These are phyloP conservation scores for Dactylella cylindrospora DNA, from an alignment of 2,329 filamentous ascomycete genomes.

Conservation along the genomic window DNA sequence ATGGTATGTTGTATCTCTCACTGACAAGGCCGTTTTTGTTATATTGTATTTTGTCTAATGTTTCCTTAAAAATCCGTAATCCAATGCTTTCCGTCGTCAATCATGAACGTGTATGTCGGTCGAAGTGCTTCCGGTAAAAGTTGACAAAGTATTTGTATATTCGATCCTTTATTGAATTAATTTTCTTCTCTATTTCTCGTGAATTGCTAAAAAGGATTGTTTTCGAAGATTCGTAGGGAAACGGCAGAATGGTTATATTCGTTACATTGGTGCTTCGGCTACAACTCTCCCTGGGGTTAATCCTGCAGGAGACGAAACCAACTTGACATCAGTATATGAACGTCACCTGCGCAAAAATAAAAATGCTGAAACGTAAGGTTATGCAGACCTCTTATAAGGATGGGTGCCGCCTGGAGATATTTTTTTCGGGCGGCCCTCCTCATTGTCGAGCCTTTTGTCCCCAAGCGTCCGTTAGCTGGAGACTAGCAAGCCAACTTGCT, in stretches of 20 bases:
- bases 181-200: too few relatives aligned
- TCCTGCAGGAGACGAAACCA: slow-evolving; percentile 43
- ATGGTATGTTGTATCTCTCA: not conserved
- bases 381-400: slow-evolving; percentile 43
- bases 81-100: too few relatives aligned
- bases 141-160: too few relatives aligned
- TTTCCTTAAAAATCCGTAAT: too few relatives aligned
- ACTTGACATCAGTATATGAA: slow-evolving; percentile 38
- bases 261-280: slow-evolving; percentile 35
- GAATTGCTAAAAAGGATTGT: too few relatives aligned
- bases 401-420: slow-evolving; percentile 21
- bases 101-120: too few relatives aligned
- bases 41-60: too few relatives aligned
- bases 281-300: slow-evolving; percentile 35
- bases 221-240: too few relatives aligned
- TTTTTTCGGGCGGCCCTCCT: slow-evolving; percentile 11
- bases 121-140: too few relatives aligned
- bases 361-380: slow-evolving; percentile 32
- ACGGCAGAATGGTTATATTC: slow-evolving; percentile 32
- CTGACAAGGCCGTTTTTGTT: too few relatives aligned
- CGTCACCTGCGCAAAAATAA: slow-evolving; percentile 43
- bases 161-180: too few relatives aligned
- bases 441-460: slow-evolving; percentile 24
- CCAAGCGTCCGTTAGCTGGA: slow-evolving; percentile 31
- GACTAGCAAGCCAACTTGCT: slow-evolving; percentile 37